Evolutionary conservation across 805 yeast genomes (phyloP), one percentile per base, ranked within the genome.

Genomic region (Kodamaea leandrae): DNA sequence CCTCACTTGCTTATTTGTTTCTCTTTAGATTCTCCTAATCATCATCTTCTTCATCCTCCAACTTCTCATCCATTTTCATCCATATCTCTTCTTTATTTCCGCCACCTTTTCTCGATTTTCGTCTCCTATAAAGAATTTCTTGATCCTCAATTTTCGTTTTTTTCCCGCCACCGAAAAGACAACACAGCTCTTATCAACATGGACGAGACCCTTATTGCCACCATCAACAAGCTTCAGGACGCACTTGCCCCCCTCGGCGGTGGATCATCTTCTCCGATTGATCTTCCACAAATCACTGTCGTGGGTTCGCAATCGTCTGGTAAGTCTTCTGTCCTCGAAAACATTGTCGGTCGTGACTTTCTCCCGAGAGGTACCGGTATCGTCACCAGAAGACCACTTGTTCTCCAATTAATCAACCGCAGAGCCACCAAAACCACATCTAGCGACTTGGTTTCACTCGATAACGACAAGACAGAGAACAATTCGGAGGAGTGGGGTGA

Each of bases 401-500:
- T 86, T 29, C 71, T 87, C 48, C 96, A 88, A 66, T 74, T 87
- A 60, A 82, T 84, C 57, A 87, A 85, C 66, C 74, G 77, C 53
- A 72, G 88, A 53, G 64, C 81, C 4, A 41, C 36, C 41, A 44
- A 42, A 44, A 46, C 47, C 4, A 49, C 48, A 28, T 42, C 46
- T 21, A 52, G 55, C n/a, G 78, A 71, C 43, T 60, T 74, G 51
- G 58, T 75, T 21, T 57, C 60, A 37, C 67, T 66, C 46, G 68
- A 66, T 15, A 60, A 67, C 41, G 69, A 71, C 36, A 69, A 73
- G 32, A 69, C 80, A 10, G 93, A 84, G 58, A 84, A 84, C 63
- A 84, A 83, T 56, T 74, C 72, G 29, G 83, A 77, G 48, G 99
- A 91, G 69, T 93, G 98, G 97, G 99, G 99, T 47, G 99, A 93